Evolutionary conservation across 129 eudicot genomes (phyloP), one percentile per base, ranked within the genome.

Genomic region (Helianthus tuberosus): DNA sequence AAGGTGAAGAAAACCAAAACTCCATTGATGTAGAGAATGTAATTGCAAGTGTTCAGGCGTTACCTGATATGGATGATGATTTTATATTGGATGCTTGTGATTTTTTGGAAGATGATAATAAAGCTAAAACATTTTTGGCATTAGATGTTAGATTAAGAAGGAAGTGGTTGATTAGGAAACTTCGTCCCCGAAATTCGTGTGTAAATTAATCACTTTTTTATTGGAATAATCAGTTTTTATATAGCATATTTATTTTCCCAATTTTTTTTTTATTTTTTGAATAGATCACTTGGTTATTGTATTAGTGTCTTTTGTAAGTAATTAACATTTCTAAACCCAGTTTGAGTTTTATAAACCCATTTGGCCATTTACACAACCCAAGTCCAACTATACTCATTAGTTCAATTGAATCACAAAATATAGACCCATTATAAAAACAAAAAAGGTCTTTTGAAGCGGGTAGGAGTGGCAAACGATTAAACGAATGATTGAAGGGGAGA

Each of bases 131-230:
- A 23, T 86, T 86, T 73, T 64, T 86, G 63, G 85, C 87, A 10
- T 69, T 86, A 50, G 87, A 86, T 64, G 54, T 82, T 68, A 83
- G 75, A 51, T 74, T 86, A 25, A 66, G 87, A 73, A 82, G 61
- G 71, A 86, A 86, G 82, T 86, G 90, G 90, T 41, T 86, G 68
- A 62, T 81, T 71, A 82, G 90, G 81, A 86, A 86, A 77, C 90
- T 82, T 73, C 84, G 85, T 0, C 76, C 80, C 2, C 57, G 69
- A 46, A 62, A 47, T 44, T 62, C 15, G 3, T 51, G 48, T 66
- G 2, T 16, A 41, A 55, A 12, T 20, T 41, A 25, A 53, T 49
- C 63, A 3, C 4, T 38, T 64, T 5, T 6, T 60, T 60, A 27
- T 60, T 58, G 64, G 14, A 8, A 25, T 10, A 23, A 4, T 27